A percentile compares a stretch with the other conserved stretches of the same genome.
phyloP scores from a whole-genome alignment of 2,329 filamentous ascomycete species.

The Penicillium nordicum region DNA sequence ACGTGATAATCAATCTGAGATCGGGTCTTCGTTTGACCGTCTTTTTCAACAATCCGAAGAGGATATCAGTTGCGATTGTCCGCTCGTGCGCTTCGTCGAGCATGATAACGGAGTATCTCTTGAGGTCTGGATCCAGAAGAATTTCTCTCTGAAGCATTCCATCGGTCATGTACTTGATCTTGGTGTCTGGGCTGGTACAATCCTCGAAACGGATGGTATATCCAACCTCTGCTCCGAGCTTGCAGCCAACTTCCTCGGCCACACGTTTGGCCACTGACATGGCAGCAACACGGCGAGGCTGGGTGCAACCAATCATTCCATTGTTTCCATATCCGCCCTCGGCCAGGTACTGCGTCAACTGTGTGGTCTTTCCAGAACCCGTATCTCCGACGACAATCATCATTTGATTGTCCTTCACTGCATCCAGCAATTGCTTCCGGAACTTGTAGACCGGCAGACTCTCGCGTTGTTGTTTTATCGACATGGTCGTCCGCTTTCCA shows the following conservation, averaged over 20 bases:
- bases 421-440: slow-evolving; percentile 79
- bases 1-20: slow-evolving; percentile 93
- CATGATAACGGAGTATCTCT: slow-evolving; percentile 93
- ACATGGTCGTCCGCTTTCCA: slow-evolving; percentile 83
- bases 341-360: slow-evolving; percentile 90
- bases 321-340: slow-evolving; percentile 85
- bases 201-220: slow-evolving; percentile 99
- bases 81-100: slow-evolving; percentile 97
- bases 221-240: slow-evolving; percentile 86
- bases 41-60: slow-evolving; percentile 93
- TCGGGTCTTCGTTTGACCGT: slow-evolving; percentile 81
- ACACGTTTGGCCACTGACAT: slow-evolving; percentile 98
- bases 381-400: slow-evolving; percentile 97
- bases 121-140: slow-evolving; percentile 83
- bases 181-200: slow-evolving; percentile 78
- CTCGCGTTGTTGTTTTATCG: slow-evolving; percentile 92
- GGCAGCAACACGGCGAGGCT: slow-evolving; percentile 92
- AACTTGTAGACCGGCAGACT: slow-evolving; percentile 86
- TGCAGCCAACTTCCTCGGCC: slow-evolving; percentile 88
- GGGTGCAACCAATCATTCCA: slow-evolving; percentile 92
- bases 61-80: slow-evolving; percentile 90
- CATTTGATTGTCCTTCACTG: slow-evolving; percentile 81
- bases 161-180: slow-evolving; percentile 99
- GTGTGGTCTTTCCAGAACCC: slow-evolving; percentile 94
- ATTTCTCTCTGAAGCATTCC: slow-evolving; percentile 97